phyloP scores from a whole-genome alignment of 805 yeast genomes.

The Barnettozyma salicaria region DNA sequence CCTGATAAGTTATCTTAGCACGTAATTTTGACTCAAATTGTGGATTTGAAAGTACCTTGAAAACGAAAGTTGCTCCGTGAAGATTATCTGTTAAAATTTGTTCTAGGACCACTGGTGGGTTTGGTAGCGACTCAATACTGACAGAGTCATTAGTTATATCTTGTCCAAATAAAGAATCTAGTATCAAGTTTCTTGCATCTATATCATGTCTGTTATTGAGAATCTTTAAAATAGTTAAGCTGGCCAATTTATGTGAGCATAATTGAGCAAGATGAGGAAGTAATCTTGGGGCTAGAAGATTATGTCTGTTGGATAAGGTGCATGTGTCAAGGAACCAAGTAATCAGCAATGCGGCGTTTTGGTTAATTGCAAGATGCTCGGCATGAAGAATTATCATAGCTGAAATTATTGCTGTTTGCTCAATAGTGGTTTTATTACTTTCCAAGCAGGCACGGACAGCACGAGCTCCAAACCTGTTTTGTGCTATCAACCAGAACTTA shows the following conservation, averaged over 20 bases:
- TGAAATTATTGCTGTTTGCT: slow-evolving; percentile 67
- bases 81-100: slow-evolving; percentile 58
- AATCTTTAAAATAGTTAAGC: slow-evolving; percentile 73
- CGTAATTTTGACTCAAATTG: slow-evolving; percentile 51
- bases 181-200: slow-evolving; percentile 51
- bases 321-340: slow-evolving; percentile 95
- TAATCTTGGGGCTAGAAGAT: slow-evolving; percentile 56
- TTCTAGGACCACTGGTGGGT: slow-evolving; percentile 45
- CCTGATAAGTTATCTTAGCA: slow-evolving; percentile 52
- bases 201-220: slow-evolving; percentile 63
- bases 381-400: slow-evolving; percentile 74
- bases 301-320: slow-evolving; percentile 56
- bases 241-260: slow-evolving; percentile 79
- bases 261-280: slow-evolving; percentile 55
- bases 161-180: slow-evolving; percentile 61
- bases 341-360: slow-evolving; percentile 81
- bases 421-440: slow-evolving; percentile 58
- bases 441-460: slow-evolving; percentile 92
- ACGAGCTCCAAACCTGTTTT: slow-evolving; percentile 90
- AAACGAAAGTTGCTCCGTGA: slow-evolving; percentile 72
- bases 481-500: slow-evolving; percentile 73
- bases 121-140: slow-evolving; percentile 14
- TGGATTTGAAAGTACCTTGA: slow-evolving; percentile 73
- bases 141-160: slow-evolving; percentile 23
- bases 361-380: slow-evolving; percentile 71